These are phyloP conservation scores for Fraxinus velutina DNA, from an alignment of 305 asterid species.

Conservation along the genomic window DNA sequence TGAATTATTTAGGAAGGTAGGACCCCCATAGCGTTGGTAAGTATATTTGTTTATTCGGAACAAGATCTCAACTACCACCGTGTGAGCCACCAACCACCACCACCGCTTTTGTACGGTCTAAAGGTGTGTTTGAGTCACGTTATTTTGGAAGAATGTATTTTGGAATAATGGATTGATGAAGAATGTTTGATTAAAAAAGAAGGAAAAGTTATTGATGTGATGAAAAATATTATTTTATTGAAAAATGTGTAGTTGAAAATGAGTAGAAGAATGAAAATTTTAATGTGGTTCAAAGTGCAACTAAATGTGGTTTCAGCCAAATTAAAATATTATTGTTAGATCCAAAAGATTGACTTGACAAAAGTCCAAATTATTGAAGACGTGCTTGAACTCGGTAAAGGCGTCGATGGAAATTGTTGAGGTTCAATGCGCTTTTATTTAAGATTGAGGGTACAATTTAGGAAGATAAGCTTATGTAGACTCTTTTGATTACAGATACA, in stretches of 20 bases:
- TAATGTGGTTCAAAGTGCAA: too few species aligned
- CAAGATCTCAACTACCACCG: not conserved
- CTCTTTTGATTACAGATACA: conserved; percentile 50
- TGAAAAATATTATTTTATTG: too few species aligned
- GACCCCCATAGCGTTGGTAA: not conserved
- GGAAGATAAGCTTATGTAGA: too few species aligned
- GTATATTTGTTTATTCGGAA: not conserved
- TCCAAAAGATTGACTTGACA: not conserved
- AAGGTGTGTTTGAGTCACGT: not conserved
- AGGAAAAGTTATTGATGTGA: too few species aligned
- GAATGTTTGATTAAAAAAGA: too few species aligned
- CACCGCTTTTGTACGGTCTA: not conserved
- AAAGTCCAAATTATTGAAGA: not conserved
- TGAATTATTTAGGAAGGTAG: not conserved
- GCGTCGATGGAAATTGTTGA: not conserved
- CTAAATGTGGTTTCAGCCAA: not conserved
- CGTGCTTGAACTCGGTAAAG: not conserved
- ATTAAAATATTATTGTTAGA: not conserved
- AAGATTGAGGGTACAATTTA: not conserved
- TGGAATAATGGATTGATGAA: too few species aligned
- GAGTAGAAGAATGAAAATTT: too few species aligned
- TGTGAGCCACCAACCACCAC: not conserved
- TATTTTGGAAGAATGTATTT: too few species aligned
- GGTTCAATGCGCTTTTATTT: not conserved
- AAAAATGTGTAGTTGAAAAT: too few species aligned